Evolutionary conservation across 495 filamentous ascomycete genomes (phyloP).

Genomic region (Aspergillus saccharolyticus): DNA sequence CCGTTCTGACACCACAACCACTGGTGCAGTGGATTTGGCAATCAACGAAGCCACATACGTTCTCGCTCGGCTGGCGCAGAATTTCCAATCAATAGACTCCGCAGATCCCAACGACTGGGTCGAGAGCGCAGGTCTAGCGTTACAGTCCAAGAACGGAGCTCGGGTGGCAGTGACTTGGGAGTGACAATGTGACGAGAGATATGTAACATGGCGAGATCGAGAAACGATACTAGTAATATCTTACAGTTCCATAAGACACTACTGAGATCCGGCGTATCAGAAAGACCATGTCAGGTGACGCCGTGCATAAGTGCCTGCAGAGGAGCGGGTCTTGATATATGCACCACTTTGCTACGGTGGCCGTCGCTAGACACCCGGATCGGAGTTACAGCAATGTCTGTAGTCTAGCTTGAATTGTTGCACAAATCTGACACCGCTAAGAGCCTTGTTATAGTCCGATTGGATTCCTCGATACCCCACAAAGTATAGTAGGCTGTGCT

Average conservation of each 20-base stretch:
- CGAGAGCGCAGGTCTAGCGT: neutral
- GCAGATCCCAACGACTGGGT: neutral
- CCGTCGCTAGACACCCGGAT: neutral
- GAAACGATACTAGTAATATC: neutral
- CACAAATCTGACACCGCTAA: neutral
- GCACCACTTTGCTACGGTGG: neutral
- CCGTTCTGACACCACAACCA: neutral
- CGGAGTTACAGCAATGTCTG: neutral
- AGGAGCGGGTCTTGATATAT: neutral
- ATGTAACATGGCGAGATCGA: neutral
- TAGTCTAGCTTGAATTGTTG: neutral
- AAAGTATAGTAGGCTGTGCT: neutral
- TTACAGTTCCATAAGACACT: neutral
- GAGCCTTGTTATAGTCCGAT: neutral
- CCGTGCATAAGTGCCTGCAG: neutral
- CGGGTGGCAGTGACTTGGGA: neutral
- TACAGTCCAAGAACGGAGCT: neutral
- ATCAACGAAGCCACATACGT: neutral
- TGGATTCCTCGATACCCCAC: neutral
- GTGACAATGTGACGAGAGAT: neutral
- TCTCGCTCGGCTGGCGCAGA: neutral
- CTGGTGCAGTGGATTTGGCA: neutral
- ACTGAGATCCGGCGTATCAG: neutral
- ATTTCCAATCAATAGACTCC: neutral
- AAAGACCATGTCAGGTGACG: neutral